Conservation (phyloP, 495 filamentous ascomycete genomes). For the Viridothelium virens region DNA sequence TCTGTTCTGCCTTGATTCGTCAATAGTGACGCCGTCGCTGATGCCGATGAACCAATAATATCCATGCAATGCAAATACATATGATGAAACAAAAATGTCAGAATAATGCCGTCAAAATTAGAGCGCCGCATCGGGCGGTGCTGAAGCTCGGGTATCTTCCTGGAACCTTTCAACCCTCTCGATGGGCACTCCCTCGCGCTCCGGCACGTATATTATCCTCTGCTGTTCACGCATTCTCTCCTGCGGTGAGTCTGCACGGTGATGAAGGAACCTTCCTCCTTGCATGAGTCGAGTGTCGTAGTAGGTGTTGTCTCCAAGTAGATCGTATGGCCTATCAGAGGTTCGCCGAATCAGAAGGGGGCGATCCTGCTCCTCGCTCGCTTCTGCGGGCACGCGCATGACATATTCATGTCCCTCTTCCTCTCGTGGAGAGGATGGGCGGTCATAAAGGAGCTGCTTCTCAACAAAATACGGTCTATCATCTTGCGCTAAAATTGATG, state of each 20-base stretch:
- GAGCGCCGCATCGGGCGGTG: background rate
- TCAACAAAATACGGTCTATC: background rate
- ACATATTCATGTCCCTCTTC: background rate
- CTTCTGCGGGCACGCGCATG: background rate
- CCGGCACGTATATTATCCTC: conserved; percentile 2
- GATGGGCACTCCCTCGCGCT: background rate
- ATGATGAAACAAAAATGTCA: background rate
- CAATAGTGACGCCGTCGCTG: background rate
- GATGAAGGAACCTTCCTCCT: background rate
- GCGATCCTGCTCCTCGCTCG: background rate
- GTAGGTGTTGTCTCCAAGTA: background rate
- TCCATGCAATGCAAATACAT: conserved; percentile 6
- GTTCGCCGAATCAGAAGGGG: background rate
- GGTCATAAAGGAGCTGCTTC: background rate
- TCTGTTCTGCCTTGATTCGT: background rate
- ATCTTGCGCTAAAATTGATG: background rate
- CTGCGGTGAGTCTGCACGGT: background rate
- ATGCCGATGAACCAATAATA: background rate
- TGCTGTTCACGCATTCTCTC: background rate
- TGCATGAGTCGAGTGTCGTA: background rate
- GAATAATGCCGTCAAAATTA: background rate
- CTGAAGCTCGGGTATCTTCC: background rate
- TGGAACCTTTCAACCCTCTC: background rate
- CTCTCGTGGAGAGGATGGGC: background rate
- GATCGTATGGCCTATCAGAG: background rate